Evolutionary conservation across 169 alveolate species (phyloP).

Genomic region (Eimeria praecox): DNA sequence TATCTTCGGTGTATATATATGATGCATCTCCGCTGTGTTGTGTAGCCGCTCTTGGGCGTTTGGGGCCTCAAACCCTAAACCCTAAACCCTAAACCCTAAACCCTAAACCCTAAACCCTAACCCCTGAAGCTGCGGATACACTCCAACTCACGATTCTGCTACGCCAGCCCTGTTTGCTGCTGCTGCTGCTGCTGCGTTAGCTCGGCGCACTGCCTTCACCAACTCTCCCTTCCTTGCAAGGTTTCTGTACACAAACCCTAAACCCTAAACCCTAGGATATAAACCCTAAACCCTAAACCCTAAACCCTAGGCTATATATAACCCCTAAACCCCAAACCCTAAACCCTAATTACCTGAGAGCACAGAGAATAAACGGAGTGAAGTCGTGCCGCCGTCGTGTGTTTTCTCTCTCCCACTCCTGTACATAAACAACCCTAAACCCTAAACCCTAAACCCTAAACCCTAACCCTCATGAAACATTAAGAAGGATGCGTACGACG

Average conservation of each 20-base stretch:
- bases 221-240: constrained; percentile 50
- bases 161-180: too few relatives aligned
- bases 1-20: too few relatives aligned
- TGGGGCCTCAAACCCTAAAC: background rate
- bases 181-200: background rate
- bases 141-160: too few relatives aligned
- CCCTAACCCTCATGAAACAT: too few relatives aligned
- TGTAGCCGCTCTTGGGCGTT: too few relatives aligned
- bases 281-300: background rate
- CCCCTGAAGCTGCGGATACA: too few relatives aligned
- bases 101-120: too few relatives aligned
- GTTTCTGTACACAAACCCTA: constrained; percentile 1
- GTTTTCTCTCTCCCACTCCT: constrained; percentile 72
- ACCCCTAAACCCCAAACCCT: background rate
- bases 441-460: background rate
- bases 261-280: background rate
- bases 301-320: background rate
- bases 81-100: constrained; percentile 27
- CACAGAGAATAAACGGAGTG: constrained; percentile 75
- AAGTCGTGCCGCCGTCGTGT: constrained; percentile 76
- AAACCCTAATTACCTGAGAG: constrained; percentile 55
- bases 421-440: background rate
- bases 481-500: too few relatives aligned
- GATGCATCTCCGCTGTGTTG: too few relatives aligned
- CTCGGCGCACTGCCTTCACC: constrained; percentile 30